Conservation (phyloP, 2,329 filamentous ascomycete species). For the Rhexocercosporidium sp. region DNA sequence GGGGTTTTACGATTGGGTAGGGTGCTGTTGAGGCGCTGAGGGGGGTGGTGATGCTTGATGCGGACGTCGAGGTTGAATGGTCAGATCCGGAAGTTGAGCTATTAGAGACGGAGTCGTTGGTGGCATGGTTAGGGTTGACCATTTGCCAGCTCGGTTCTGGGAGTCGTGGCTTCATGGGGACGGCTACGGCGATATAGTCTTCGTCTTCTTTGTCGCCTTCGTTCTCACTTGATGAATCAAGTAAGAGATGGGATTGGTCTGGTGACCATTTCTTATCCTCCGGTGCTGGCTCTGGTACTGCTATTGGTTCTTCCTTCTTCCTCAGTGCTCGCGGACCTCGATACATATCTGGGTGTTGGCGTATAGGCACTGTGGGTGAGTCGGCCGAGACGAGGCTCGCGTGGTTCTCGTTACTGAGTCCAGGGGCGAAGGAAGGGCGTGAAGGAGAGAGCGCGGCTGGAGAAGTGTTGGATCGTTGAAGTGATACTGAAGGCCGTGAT, state of each 20-base stretch:
- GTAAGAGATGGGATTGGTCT: conserved; percentile 31
- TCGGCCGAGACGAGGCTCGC: conserved; percentile 27
- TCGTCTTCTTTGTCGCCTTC: conserved; percentile 7
- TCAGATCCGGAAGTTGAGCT: conserved; percentile 30
- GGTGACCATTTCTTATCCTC: conserved; percentile 27
- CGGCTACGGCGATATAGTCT: conserved; percentile 9
- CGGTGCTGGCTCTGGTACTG: neutral
- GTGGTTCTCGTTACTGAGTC: conserved; percentile 31
- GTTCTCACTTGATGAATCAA: conserved; percentile 30
- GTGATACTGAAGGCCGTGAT: conserved; percentile 15
- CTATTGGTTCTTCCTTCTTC: conserved; percentile 4
- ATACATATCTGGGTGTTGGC: neutral
- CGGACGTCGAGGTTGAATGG: conserved; percentile 31
- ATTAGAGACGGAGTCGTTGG: conserved; percentile 26
- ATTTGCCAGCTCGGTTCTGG: conserved; percentile 38
- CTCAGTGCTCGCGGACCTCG: neutral
- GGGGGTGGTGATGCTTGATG: conserved; percentile 28
- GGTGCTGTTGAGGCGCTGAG: conserved; percentile 18
- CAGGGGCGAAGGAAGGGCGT: conserved; percentile 40
- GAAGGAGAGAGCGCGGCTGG: conserved; percentile 56
- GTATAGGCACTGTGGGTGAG: neutral
- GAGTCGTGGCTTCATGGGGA: conserved; percentile 30
- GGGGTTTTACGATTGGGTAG: conserved; percentile 13
- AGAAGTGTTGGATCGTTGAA: conserved; percentile 59
- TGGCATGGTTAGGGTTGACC: conserved; percentile 23